Percentiles rank a stretch among this genome's conserved stretches.
phyloP scores from a whole-genome alignment of 257 asterid genomes.

The Ballota nigra region DNA sequence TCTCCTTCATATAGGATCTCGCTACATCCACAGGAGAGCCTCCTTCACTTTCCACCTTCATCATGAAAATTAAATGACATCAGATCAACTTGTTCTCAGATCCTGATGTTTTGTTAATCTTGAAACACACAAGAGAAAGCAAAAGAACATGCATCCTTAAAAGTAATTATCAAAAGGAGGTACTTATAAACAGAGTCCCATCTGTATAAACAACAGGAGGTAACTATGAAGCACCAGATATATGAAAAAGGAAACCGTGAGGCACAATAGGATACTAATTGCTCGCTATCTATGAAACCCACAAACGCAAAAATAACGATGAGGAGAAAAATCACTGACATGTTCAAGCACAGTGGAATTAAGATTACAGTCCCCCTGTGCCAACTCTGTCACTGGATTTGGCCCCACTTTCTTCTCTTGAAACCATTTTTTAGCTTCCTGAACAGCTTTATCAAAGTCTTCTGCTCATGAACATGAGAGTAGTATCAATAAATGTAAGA shows the following conservation, averaged over 20 bases:
- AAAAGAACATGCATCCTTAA: constrained; percentile 3
- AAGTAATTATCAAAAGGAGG: neutral
- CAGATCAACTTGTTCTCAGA: constrained; percentile 14
- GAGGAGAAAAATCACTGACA: constrained; percentile 35
- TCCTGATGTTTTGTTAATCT: constrained; percentile 20
- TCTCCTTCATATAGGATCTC: constrained; percentile 65
- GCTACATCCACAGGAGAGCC: constrained; percentile 83
- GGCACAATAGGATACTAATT: neutral
- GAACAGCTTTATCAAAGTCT: constrained; percentile 50
- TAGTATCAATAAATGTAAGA: constrained; percentile 17
- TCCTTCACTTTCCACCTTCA: constrained; percentile 52
- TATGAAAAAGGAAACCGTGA: neutral
- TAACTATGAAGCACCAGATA: neutral
- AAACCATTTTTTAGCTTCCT: constrained; percentile 78
- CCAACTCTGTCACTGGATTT: constrained; percentile 43
- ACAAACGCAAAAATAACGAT: constrained; percentile 1
- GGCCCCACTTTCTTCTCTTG: constrained; percentile 60
- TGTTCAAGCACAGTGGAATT: constrained; percentile 30
- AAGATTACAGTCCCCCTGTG: constrained; percentile 32
- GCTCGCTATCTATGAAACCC: neutral
- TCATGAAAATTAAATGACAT: constrained; percentile 18
- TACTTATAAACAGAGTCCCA: neutral
- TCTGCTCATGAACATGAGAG: constrained; percentile 37
- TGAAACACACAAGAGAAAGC: constrained; percentile 8
- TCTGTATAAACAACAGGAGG: neutral